These are phyloP conservation scores for Calonectria pseudoreteaudii DNA, from an alignment of 2,329 filamentous ascomycete species.

Conservation along the genomic window DNA sequence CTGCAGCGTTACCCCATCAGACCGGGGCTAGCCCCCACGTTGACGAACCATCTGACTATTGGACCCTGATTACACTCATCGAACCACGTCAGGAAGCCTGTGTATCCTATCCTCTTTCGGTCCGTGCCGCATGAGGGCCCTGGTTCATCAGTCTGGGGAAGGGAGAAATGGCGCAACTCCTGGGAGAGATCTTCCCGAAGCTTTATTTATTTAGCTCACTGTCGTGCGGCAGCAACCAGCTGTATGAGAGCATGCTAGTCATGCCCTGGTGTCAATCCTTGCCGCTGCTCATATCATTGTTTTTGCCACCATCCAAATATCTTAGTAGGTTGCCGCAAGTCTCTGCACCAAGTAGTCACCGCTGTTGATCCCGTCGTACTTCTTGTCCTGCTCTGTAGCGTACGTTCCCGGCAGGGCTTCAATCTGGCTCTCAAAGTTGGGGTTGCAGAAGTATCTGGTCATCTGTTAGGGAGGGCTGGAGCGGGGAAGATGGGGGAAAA, in stretches of 20 bases:
- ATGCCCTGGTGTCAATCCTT: not conserved
- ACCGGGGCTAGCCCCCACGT: constrained; percentile 17
- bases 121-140: not conserved
- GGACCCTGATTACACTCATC: not conserved
- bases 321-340: constrained; percentile 77
- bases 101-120: constrained; percentile 3
- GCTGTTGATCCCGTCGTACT: constrained; percentile 82
- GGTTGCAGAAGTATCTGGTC: constrained; percentile 85
- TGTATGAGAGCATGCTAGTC: not conserved
- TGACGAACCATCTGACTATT: constrained; percentile 11
- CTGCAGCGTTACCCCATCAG: not conserved
- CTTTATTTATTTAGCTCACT: not conserved
- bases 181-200: not conserved
- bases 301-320: not conserved
- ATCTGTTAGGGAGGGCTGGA: not conserved
- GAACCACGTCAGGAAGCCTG: constrained; percentile 4
- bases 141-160: not conserved
- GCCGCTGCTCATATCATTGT: not conserved
- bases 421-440: constrained; percentile 80
- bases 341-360: constrained; percentile 86
- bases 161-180: not conserved
- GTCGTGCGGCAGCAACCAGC: not conserved
- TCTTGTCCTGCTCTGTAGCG: constrained; percentile 72
- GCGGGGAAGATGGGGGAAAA: no score
- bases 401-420: constrained; percentile 87